These are phyloP conservation scores for Saccharomyces hybrid DNA, from an alignment of 1,139 yeast species.

Conservation along the genomic window DNA sequence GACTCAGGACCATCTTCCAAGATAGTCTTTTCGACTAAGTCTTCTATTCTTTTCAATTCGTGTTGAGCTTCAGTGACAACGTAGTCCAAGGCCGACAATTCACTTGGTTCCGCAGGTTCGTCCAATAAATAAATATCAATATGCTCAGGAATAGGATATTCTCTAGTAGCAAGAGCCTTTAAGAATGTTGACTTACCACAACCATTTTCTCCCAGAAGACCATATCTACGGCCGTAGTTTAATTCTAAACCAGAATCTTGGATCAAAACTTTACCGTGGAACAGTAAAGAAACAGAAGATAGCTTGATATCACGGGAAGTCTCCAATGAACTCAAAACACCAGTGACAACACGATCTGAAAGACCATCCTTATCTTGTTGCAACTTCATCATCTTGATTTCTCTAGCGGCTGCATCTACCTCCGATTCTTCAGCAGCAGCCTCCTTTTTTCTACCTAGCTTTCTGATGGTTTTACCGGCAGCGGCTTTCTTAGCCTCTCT, in stretches of 20 bases:
- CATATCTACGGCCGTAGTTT: conserved; percentile 95
- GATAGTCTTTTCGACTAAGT: conserved; percentile 80
- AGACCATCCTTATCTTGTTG: conserved; percentile 91
- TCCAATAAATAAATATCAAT: conserved; percentile 88
- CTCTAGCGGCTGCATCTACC: conserved; percentile 60
- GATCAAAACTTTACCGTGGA: conserved; percentile 94
- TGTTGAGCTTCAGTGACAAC: conserved; percentile 94
- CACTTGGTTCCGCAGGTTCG: conserved; percentile 96
- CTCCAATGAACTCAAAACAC: conserved; percentile 80
- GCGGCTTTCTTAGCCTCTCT: conserved; percentile 86
- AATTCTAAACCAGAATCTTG: conserved; percentile 89
- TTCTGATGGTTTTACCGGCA: conserved; percentile 60
- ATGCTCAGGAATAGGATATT: conserved; percentile 86
- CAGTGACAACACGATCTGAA: conserved; percentile 96
- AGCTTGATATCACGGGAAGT: conserved; percentile 94
- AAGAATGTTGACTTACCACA: conserved; percentile 97
- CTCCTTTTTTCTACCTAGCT: conserved; percentile 47
- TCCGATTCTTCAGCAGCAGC: conserved; percentile 32
- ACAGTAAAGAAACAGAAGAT: conserved; percentile 80
- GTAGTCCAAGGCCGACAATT: conserved; percentile 85
- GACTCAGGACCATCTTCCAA: conserved; percentile 93
- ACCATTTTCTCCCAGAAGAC: conserved; percentile 95
- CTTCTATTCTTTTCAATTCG: conserved; percentile 87
- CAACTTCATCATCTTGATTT: conserved; percentile 76
- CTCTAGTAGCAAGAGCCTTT: conserved; percentile 90